These are phyloP conservation scores for Pseudogymnoascus sp. DNA, from an alignment of 2,329 filamentous ascomycete genomes.

Conservation along the genomic window DNA sequence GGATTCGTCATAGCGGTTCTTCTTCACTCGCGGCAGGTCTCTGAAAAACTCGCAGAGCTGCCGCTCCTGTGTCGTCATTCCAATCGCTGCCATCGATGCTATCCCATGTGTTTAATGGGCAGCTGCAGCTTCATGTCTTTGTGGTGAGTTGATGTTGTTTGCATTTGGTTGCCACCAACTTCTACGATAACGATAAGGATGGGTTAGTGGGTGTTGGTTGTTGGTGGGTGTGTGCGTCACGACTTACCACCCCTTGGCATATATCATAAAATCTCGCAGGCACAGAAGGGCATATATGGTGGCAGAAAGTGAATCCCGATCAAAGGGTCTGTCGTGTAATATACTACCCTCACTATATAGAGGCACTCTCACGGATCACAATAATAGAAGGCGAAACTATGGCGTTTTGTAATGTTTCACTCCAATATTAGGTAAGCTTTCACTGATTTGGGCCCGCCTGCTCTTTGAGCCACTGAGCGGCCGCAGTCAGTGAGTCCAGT, in stretches of 20 bases:
- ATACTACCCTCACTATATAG: not conserved
- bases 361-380: not conserved
- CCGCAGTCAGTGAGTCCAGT: not conserved
- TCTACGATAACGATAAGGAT: slow-evolving; percentile 4
- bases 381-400: not conserved
- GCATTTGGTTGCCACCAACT: not conserved
- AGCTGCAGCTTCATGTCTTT: slow-evolving; percentile 6
- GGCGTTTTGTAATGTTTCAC: not conserved
- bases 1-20: slow-evolving; percentile 64
- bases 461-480: not conserved
- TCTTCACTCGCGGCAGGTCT: slow-evolving; percentile 63
- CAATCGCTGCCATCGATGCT: slow-evolving; percentile 30
- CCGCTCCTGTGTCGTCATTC: slow-evolving; percentile 60
- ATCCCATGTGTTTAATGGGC: not conserved
- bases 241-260: not conserved
- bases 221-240: slow-evolving; percentile 3
- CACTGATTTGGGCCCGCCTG: not conserved
- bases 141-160: not conserved
- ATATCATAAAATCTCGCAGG: not conserved
- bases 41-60: slow-evolving; percentile 77
- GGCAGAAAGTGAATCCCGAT: not conserved
- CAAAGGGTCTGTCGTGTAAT: not conserved
- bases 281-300: not conserved
- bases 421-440: not conserved
- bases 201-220: not conserved